Percentiles rank a stretch among this genome's conserved stretches.
These are phyloP conservation scores for Magnusiomyces magnusii DNA, from an alignment of 1,139 yeast species.

Conservation along the genomic window DNA sequence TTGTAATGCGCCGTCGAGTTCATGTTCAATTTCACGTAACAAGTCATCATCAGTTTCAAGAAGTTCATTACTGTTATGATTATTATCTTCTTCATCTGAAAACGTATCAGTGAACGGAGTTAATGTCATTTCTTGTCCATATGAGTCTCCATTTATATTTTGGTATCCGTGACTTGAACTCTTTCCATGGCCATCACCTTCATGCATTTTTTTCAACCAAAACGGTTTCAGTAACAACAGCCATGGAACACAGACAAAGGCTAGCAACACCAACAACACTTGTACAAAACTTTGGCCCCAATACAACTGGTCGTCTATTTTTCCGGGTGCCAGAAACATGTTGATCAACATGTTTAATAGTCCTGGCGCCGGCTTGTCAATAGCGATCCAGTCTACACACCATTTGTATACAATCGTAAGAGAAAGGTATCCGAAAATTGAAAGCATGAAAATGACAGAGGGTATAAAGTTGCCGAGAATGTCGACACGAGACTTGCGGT, in stretches of 20 bases:
- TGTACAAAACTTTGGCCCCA: constrained; percentile 81
- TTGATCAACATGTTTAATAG: constrained; percentile 88
- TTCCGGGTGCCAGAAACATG: constrained; percentile 94
- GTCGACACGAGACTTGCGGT: constrained; percentile 71
- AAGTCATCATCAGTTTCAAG: constrained; percentile 20
- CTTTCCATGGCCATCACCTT: constrained; percentile 25
- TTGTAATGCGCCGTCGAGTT: constrained; percentile 26
- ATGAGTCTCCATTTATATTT: constrained; percentile 25
- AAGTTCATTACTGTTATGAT: constrained; percentile 15
- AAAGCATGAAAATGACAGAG: constrained; percentile 88
- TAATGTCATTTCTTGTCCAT: constrained; percentile 20
- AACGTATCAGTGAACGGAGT: not conserved
- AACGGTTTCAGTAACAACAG: constrained; percentile 82
- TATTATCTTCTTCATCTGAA: not conserved
- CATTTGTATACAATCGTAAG: constrained; percentile 86
- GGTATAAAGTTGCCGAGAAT: constrained; percentile 92
- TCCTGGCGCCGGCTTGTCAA: constrained; percentile 79
- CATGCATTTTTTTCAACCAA: constrained; percentile 44
- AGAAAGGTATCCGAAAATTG: constrained; percentile 87
- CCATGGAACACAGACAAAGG: constrained; percentile 94
- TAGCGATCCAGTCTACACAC: constrained; percentile 85
- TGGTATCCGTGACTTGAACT: constrained; percentile 25
- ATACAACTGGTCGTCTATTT: constrained; percentile 71
- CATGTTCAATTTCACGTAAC: constrained; percentile 30
- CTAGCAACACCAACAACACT: constrained; percentile 60